Percentiles rank a stretch among this genome's conserved stretches.
Conservation (phyloP, 768 basidiomycete species). For the Plicaturopsis crispa region DNA sequence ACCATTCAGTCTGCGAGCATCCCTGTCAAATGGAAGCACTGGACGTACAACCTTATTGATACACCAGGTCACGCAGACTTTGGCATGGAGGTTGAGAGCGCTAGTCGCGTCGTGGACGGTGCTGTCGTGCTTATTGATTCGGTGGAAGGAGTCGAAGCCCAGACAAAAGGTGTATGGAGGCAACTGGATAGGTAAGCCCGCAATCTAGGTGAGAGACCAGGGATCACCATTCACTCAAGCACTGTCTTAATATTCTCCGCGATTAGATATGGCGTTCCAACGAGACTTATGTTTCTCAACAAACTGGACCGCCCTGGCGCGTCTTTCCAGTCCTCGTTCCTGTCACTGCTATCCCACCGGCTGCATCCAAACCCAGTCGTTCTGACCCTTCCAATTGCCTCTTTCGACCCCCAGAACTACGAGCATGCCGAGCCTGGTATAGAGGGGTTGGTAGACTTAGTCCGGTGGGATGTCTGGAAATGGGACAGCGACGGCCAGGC, state of each 20-base stretch:
- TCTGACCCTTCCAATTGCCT: slow-evolving; percentile 70
- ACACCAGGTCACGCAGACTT: slow-evolving; percentile 93
- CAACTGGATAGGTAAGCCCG: slow-evolving; percentile 73
- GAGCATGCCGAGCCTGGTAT: slow-evolving; percentile 72
- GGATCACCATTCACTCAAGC: not conserved
- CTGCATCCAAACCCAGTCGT: slow-evolving; percentile 70
- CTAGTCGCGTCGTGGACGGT: slow-evolving; percentile 84
- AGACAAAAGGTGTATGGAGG: slow-evolving; percentile 84
- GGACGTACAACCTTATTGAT: slow-evolving; percentile 84
- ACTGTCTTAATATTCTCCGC: slow-evolving; percentile 2
- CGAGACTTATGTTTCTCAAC: slow-evolving; percentile 77
- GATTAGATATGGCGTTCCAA: slow-evolving; percentile 68
- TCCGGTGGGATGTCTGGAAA: slow-evolving; percentile 79
- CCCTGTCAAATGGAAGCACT: slow-evolving; percentile 77
- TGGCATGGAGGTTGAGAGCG: slow-evolving; percentile 95
- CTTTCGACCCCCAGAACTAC: slow-evolving; percentile 63
- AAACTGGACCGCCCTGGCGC: slow-evolving; percentile 86
- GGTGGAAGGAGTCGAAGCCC: slow-evolving; percentile 87
- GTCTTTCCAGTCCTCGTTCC: slow-evolving; percentile 62
- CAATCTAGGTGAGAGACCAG: slow-evolving; percentile 23
- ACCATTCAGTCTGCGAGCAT: slow-evolving; percentile 92
- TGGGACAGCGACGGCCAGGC: slow-evolving; percentile 51
- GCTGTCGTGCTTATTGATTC: slow-evolving; percentile 86
- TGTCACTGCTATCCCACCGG: slow-evolving; percentile 67
- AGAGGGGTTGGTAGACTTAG: slow-evolving; percentile 76